Conservation (phyloP, 768 basidiomycete species). For the Calocybe gangraenosa region DNA sequence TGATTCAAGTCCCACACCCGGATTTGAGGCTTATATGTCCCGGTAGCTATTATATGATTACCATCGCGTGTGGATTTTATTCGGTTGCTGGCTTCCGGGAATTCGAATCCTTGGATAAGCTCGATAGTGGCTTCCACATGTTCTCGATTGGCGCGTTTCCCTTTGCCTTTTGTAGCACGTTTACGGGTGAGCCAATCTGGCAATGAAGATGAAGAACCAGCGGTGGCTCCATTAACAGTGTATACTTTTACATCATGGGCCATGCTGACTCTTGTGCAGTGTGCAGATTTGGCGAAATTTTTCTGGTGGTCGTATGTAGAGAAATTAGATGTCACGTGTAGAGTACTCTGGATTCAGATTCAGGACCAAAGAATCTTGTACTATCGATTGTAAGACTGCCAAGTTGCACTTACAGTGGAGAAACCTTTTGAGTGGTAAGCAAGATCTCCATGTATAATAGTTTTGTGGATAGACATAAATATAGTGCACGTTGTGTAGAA, state of each 20-base stretch:
- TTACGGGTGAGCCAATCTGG: conserved; percentile 90
- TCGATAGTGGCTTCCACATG: conserved; percentile 83
- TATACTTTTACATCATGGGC: conserved; percentile 70
- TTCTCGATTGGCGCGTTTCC: conserved; percentile 64
- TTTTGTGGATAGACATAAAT: conserved; percentile 17
- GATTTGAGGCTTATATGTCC: conserved; percentile 97
- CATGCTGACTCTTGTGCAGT: no score
- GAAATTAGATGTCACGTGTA: no score
- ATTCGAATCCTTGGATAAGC: conserved; percentile 94
- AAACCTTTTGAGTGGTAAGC: not conserved
- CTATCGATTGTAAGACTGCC: no score
- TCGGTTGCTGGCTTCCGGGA: conserved; percentile 92
- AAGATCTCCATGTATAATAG: conserved; percentile 12
- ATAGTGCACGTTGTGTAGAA: conserved; percentile 15
- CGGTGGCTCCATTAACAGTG: conserved; percentile 90
- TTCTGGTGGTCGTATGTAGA: no score
- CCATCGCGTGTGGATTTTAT: conserved; percentile 91
- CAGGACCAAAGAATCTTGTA: no score
- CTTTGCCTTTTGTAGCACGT: conserved; percentile 56
- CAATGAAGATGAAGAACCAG: conserved; percentile 85
- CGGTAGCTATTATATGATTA: conserved; percentile 89
- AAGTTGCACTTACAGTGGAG: no score
- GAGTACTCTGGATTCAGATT: no score
- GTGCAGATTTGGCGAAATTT: no score
- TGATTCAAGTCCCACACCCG: conserved; percentile 94